phyloP scores from a whole-genome alignment of 75 land plant species.

The Cunninghamia lanceolata region DNA sequence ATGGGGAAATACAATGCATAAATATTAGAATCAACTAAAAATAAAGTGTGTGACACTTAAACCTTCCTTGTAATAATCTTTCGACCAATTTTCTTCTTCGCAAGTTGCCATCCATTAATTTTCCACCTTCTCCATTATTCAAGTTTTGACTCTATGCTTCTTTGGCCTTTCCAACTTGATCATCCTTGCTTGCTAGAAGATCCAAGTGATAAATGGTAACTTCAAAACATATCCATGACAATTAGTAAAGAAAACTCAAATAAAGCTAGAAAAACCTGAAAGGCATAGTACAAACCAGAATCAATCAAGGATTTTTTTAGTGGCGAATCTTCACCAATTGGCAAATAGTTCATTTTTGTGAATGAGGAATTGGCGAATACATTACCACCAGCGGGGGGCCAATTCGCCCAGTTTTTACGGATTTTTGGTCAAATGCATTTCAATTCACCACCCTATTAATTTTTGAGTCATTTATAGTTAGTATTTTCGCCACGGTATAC shows the following conservation, averaged over 20 bases:
- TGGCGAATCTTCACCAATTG: too few species aligned
- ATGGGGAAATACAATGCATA: background rate
- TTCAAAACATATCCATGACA: constrained; percentile 14
- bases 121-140: constrained; percentile 36
- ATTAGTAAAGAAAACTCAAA: background rate
- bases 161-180: constrained; percentile 31
- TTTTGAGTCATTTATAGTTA: too few species aligned
- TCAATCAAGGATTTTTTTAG: too few species aligned
- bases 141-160: constrained; percentile 34
- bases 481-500: too few species aligned
- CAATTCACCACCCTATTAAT: too few species aligned
- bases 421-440: too few species aligned
- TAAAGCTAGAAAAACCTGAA: background rate
- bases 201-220: constrained; percentile 12
- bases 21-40: background rate
- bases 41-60: background rate
- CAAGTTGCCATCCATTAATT: constrained; percentile 46
- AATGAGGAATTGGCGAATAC: too few species aligned
- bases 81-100: constrained; percentile 50
- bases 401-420: too few species aligned
- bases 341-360: too few species aligned
- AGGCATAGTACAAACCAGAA: constrained; percentile 28
- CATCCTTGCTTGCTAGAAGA: constrained; percentile 26
- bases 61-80: constrained; percentile 43
- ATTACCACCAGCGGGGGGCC: too few species aligned